Evolutionary conservation across 352 stramenopile genomes (phyloP).

Genomic region (Halophytophthora polymorphica): DNA sequence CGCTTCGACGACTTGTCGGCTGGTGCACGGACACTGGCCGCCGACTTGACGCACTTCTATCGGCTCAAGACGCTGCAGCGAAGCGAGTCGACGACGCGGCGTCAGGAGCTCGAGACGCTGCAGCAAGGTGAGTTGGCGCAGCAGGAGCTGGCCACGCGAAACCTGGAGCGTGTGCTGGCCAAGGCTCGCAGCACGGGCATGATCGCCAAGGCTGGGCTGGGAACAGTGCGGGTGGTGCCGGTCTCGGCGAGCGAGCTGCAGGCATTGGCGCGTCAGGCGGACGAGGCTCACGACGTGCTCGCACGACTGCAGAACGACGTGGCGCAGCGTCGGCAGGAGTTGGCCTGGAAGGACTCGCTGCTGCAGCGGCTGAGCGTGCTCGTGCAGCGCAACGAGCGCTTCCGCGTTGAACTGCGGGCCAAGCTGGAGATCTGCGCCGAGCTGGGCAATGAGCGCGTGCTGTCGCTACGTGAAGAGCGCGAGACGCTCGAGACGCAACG

Average conservation of each 20-base stretch:
- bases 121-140: constrained; percentile 18
- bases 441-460: constrained; percentile 52
- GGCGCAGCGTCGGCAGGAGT: constrained; percentile 30
- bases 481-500: constrained; percentile 47
- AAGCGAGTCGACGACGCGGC: constrained; percentile 34
- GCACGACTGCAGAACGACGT: constrained; percentile 39
- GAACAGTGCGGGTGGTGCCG: constrained; percentile 63
- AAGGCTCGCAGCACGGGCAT: constrained; percentile 68
- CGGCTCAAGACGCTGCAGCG: constrained; percentile 53
- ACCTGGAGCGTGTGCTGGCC: constrained; percentile 56
- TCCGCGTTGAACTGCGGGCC: constrained; percentile 37
- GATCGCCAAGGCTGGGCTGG: constrained; percentile 66
- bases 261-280: constrained; percentile 33
- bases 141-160: constrained; percentile 47
- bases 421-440: constrained; percentile 39
- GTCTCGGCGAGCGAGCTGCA: constrained; percentile 47
- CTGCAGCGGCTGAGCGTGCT: constrained; percentile 63
- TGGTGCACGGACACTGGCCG: constrained; percentile 35
- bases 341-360: constrained; percentile 63
- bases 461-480: constrained; percentile 53
- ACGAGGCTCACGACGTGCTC: constrained; percentile 44
- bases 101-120: constrained; percentile 28
- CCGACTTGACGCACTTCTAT: constrained; percentile 59
- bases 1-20: constrained; percentile 33
- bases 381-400: constrained; percentile 69